phyloP scores from a whole-genome alignment of 1,139 yeast species.

The Pichia sp. region DNA sequence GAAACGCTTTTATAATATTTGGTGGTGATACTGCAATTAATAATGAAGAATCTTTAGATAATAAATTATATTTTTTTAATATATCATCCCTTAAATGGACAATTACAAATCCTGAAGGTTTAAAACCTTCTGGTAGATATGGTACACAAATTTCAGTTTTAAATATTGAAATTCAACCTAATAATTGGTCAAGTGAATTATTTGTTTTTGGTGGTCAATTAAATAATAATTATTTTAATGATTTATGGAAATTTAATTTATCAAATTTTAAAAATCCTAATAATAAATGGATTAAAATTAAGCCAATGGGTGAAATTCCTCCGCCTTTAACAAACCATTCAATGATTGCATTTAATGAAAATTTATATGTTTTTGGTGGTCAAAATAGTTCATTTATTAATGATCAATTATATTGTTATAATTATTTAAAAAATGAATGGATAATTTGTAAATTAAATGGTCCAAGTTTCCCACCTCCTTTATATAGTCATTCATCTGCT shows the following conservation, averaged over 20 bases:
- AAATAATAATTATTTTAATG: slow-evolving; percentile 82
- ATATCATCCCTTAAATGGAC: slow-evolving; percentile 90
- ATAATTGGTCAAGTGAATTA: slow-evolving; percentile 34
- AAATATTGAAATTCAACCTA: slow-evolving; percentile 27
- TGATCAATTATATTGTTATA: slow-evolving; percentile 79
- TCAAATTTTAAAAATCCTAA: slow-evolving; percentile 80
- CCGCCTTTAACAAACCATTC: slow-evolving; percentile 93
- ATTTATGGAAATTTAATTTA: slow-evolving; percentile 78
- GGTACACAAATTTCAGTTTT: slow-evolving; percentile 68
- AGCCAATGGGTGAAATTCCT: slow-evolving; percentile 51
- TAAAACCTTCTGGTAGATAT: slow-evolving; percentile 86
- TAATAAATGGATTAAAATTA: slow-evolving; percentile 77
- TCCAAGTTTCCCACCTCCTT: slow-evolving; percentile 58
- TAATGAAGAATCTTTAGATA: slow-evolving; percentile 70
- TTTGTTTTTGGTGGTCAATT: slow-evolving; percentile 94
- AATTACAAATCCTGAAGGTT: slow-evolving; percentile 74
- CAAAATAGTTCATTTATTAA: slow-evolving; percentile 72
- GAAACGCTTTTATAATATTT: slow-evolving; percentile 90
- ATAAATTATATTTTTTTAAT: slow-evolving; percentile 81
- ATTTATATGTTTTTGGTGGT: slow-evolving; percentile 84
- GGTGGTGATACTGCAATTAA: slow-evolving; percentile 96
- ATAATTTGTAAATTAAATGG: slow-evolving; percentile 44
- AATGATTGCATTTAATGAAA: slow-evolving; percentile 73
- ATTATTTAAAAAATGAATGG: slow-evolving; percentile 69
- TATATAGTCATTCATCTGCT: slow-evolving; percentile 88